These are phyloP conservation scores for Phaffia australis DNA, from an alignment of 768 basidiomycete species.

Conservation along the genomic window DNA sequence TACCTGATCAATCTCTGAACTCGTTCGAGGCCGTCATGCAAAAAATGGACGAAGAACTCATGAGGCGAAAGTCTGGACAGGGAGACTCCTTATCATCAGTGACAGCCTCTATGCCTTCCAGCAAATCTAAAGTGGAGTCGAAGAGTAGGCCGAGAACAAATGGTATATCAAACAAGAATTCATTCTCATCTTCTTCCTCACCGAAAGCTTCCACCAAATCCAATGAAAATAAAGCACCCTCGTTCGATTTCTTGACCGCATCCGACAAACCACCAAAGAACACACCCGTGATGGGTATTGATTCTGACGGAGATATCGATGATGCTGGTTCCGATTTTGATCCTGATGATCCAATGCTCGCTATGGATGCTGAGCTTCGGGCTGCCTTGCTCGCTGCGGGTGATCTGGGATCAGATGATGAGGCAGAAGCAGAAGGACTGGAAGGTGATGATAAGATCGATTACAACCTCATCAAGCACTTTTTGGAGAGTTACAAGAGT, in stretches of 20 bases:
- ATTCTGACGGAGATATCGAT: conserved; percentile 28
- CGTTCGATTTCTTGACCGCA: neutral
- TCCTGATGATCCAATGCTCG: conserved; percentile 51
- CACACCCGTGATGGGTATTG: neutral
- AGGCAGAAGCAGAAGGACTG: conserved; percentile 42
- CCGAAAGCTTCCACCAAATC: neutral
- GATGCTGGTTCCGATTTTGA: conserved; percentile 47
- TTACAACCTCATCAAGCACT: conserved; percentile 89
- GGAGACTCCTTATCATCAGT: neutral
- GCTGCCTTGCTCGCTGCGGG: conserved; percentile 48
- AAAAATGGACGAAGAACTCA: conserved; percentile 81
- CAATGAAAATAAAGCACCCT: neutral
- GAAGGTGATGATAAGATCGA: conserved; percentile 43
- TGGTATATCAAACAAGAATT: neutral
- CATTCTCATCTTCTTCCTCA: conserved; percentile 3
- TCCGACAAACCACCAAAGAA: neutral
- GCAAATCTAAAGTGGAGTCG: neutral
- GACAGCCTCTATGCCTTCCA: neutral
- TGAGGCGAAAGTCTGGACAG: conserved; percentile 26
- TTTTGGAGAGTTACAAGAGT: conserved; percentile 88
- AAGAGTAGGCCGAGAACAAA: conserved; percentile 2
- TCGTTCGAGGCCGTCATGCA: conserved; percentile 95
- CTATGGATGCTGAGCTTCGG: conserved; percentile 80
- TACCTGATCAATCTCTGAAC: conserved; percentile 58
- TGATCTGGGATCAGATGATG: conserved; percentile 48